Evolutionary conservation across 495 filamentous ascomycete genomes (phyloP).

Genomic region (Penicillium lagena): DNA sequence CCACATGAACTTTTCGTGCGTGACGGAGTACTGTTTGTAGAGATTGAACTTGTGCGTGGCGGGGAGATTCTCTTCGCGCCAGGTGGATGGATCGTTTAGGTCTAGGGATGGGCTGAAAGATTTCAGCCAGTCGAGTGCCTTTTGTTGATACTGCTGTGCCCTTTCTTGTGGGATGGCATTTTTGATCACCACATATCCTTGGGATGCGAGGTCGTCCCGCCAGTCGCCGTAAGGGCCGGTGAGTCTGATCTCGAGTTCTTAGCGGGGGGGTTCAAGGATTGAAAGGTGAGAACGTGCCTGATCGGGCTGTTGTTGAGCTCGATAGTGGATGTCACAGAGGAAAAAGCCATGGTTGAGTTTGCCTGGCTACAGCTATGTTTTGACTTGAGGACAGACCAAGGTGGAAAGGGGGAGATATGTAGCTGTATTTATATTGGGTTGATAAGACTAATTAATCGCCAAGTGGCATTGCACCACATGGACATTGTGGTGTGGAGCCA

Average conservation of each 20-base stretch:
- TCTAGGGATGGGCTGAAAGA: constrained; percentile 19
- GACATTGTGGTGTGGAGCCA: no score
- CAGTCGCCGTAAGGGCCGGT: constrained; percentile 23
- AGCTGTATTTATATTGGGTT: no score
- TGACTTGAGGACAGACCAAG: no score
- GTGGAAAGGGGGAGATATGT: no score
- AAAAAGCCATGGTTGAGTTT: no score
- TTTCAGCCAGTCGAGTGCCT: constrained; percentile 19
- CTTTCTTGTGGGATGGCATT: constrained; percentile 14
- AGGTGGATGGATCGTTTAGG: constrained; percentile 23
- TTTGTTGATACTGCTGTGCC: constrained; percentile 19
- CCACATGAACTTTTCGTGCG: constrained; percentile 43
- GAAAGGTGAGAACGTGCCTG: no score
- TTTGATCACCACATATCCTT: constrained; percentile 26
- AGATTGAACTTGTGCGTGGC: constrained; percentile 21
- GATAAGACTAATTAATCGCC: no score
- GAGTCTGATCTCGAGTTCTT: constrained; percentile 1
- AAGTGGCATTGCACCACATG: no score
- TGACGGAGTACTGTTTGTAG: constrained; percentile 23
- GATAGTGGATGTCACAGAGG: no score
- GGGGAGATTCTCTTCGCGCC: constrained; percentile 23
- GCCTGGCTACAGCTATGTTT: no score
- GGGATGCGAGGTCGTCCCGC: constrained; percentile 22
- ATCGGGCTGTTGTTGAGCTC: no score
- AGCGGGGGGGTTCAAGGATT: no score